Base-by-base conservation (phyloP, 164 flowering plant genomes). In the Umbilicus rupestris region DNA sequence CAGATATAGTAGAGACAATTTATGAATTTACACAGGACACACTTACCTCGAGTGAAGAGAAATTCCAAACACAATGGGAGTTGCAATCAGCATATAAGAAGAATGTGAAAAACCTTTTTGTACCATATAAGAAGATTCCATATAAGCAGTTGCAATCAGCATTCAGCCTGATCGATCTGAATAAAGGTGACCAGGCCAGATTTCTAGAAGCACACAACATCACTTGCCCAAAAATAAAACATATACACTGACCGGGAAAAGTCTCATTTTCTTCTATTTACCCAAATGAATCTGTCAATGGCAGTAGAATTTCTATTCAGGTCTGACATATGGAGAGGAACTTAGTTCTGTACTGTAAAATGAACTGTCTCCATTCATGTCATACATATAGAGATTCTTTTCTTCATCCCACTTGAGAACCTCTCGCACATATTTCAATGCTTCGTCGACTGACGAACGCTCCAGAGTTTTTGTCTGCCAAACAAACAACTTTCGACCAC, bases 331-430 rank as follows among this genome's bases (percentile, higher is more conserved):
- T 0, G 83, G 83, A 28, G 78, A 78, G 26, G 79, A 74, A 62
- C 83, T 76, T 71, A 74, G 22, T 20, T 82, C 83, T 9, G 80
- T 78, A 35, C 83, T 80, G 66, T 80, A 82, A 65, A 73, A 78
- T 12, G 85, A 82, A 22, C 78, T 80, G 19, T 78, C 83, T 28
- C 39, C 78, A 42, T 1, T 45, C 24, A 65, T 67, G 26, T 70
- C 76, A 46, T 78, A 80, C 12, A 52, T 8, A 28, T 71, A 71
- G 2, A 71, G 72, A 39, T 74, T 76, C 72, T 76, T 84, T 72
- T 79, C 88, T 33, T 85, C 86, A 3, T 81, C 81, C 87, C 90
- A 86, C 71, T 75, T 86, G 20, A 86, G 71, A 11, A 86, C 78
- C 68, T 82, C 90, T 71, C 75, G 75, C 7, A 76, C 70, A 68